These are phyloP conservation scores for Monascus ruber DNA, from an alignment of 2,329 filamentous ascomycete species.

Conservation along the genomic window DNA sequence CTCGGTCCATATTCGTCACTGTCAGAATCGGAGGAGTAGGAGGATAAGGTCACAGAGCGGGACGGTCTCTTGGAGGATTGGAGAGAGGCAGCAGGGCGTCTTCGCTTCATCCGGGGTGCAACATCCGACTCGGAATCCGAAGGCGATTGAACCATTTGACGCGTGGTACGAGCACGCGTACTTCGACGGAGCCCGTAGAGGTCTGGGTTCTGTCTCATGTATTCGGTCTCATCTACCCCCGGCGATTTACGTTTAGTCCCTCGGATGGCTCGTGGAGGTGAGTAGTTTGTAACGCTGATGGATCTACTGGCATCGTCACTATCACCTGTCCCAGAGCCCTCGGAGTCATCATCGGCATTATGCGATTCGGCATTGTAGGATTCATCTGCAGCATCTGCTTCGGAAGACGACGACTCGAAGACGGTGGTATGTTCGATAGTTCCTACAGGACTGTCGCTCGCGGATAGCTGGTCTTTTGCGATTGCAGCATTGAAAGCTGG, in stretches of 20 bases:
- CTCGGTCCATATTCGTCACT: conserved; percentile 67
- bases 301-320: conserved; percentile 43
- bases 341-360: conserved; percentile 38
- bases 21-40: conserved; percentile 52
- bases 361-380: conserved; percentile 28
- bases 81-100: conserved; percentile 43
- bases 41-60: conserved; percentile 41
- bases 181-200: conserved; percentile 89
- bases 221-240: conserved; percentile 61
- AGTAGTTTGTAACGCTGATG: conserved; percentile 49
- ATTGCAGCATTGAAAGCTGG: conserved; percentile 14
- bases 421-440: conserved; percentile 54
- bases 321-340: conserved; percentile 63
- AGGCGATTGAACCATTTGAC: conserved; percentile 52
- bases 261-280: conserved; percentile 59
- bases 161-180: conserved; percentile 53
- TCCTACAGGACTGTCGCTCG: conserved; percentile 59
- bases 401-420: conserved; percentile 37
- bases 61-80: conserved; percentile 38
- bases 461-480: conserved; percentile 28
- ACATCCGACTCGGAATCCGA: conserved; percentile 62
- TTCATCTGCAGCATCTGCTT: conserved; percentile 28
- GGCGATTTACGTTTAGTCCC: conserved; percentile 62
- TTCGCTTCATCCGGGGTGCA: conserved; percentile 31
- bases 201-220: conserved; percentile 83